These are phyloP conservation scores for Pistacia atlantica DNA, from an alignment of 345 rosid species.

Conservation along the genomic window DNA sequence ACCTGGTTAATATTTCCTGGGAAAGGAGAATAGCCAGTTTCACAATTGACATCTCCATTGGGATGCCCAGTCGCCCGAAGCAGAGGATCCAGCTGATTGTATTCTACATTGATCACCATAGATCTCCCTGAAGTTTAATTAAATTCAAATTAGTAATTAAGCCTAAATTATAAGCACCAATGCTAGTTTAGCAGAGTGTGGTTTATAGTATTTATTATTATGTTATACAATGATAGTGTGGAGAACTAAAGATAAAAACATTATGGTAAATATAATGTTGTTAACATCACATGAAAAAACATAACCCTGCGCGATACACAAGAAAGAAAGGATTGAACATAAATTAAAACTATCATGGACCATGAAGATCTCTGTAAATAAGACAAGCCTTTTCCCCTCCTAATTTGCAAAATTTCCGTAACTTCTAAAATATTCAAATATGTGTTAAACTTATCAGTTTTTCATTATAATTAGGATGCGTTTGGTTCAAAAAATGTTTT, in stretches of 20 bases:
- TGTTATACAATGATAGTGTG: not conserved
- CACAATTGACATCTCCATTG: slow-evolving; percentile 88
- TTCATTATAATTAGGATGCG: too few species aligned
- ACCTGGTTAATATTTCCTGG: slow-evolving; percentile 99
- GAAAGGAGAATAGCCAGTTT: slow-evolving; percentile 96
- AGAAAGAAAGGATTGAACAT: too few species aligned
- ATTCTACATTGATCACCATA: slow-evolving; percentile 96
- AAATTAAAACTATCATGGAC: too few species aligned
- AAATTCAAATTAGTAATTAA: not conserved
- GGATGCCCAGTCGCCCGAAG: slow-evolving; percentile 85
- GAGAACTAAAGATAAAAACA: not conserved
- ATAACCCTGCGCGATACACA: too few species aligned
- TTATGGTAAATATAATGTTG: not conserved
- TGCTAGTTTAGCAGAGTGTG: not conserved
- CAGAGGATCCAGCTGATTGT: slow-evolving; percentile 97
- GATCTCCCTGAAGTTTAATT: slow-evolving; percentile 67
- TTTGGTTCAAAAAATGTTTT: too few species aligned
- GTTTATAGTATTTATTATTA: not conserved
- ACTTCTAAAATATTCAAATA: too few species aligned
- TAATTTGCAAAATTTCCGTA: too few species aligned
- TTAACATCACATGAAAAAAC: too few species aligned
- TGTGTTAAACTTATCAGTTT: too few species aligned
- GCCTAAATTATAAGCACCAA: not conserved
- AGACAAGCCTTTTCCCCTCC: too few species aligned
- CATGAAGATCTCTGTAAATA: too few species aligned